Evolutionary conservation across 2,329 filamentous ascomycete species (phyloP), one percentile per base, ranked within the genome.

Genomic region (Diaporthe velutina): DNA sequence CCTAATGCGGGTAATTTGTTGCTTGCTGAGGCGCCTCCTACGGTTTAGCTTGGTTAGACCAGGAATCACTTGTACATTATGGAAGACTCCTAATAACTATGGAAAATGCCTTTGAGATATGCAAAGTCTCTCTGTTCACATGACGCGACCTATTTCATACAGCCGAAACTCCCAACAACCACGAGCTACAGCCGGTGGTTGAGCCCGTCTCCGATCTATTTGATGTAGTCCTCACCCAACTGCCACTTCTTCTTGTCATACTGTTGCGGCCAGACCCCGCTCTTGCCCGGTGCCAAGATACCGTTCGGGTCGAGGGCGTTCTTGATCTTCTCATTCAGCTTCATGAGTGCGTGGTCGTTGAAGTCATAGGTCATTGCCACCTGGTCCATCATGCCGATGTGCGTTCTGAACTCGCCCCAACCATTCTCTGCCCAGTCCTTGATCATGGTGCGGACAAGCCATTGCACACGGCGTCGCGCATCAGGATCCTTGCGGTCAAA

Each of bases 201-300:
- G 52, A 13, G 17, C n/a, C 30, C 7, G n/a, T 19, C 33, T 66
- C 15, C 2, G 7, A 8, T 52, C 64, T 68, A 68, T 40, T 68
- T 68, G 8, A 68, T 68, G 17, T 68, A 68, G 8, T 68, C 64
- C 22, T 68, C 64, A 2, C 64, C 64, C 64, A 71, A 28, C 52
- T 50, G 33, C 70, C 70, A 71, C 33, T 71, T 58, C 55, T 28
- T 61, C 70, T 71, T 71, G 33, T 71, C 57, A 25, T 76, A 81
- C 33, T 75, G 78, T 57, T 77, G 79, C 4, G 83, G 82, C 85
- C 85, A 87, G 8, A 87, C 83, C 0, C 86, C 86, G 71, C 83
- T 85, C 78, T 85, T 85, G 0, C 87, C 87, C 1, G 86, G 86
- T 4, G 85, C 84, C 54, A 88, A 76, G 58, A 88, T 86, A 0